Evolutionary conservation across 208 protist species (phyloP), one percentile per base, ranked within the genome.

Genomic region (Dictyostelium gargantuum): DNA sequence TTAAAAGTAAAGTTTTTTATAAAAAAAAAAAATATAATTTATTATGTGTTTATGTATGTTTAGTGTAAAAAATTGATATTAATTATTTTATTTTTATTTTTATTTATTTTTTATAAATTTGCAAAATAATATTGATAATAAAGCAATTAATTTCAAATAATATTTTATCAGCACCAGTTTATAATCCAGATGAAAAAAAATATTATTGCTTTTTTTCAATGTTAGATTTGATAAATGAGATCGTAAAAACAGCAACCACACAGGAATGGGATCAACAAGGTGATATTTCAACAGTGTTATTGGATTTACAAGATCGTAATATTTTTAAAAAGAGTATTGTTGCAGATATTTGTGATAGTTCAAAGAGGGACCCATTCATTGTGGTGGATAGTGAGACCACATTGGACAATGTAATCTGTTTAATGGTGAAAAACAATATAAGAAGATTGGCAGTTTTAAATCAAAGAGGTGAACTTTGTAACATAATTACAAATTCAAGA

Each of bases 81-180:
- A n/a, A n/a, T 52, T 19, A 52, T 17, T 52, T 52, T 52, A 26
- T 58, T 50, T 19, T 35, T 35, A 19, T 66, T 54, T 38, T 23
- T 77, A 38, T 52, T 52, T 77, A n/a, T 29, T 35, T 32, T 13
- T 32, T 32, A 26, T 63, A 29, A 48, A 19, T 46, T 48, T 61
- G 46, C 2, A 21, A 35, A 26, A 3, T 56, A 56, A 0, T 26
- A 35, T 52, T 76, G n/a, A 73, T 54, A 29, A 19, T 66, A 6
- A 61, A 89, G 82, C 17, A 66, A 40, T 89, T 89, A 50, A 89
- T 89, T 29, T 72, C 75, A 77, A 76, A 89, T 79, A 89, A 79
- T 66, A 89, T 89, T 32, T 89, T 89, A 66, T 61, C 82, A 29
- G 50, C 46, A 32, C 82, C 82, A 29, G 82, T 89, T 29, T 89